Conservation (phyloP, 768 basidiomycete genomes). For the Tylopilus sp. region DNA sequence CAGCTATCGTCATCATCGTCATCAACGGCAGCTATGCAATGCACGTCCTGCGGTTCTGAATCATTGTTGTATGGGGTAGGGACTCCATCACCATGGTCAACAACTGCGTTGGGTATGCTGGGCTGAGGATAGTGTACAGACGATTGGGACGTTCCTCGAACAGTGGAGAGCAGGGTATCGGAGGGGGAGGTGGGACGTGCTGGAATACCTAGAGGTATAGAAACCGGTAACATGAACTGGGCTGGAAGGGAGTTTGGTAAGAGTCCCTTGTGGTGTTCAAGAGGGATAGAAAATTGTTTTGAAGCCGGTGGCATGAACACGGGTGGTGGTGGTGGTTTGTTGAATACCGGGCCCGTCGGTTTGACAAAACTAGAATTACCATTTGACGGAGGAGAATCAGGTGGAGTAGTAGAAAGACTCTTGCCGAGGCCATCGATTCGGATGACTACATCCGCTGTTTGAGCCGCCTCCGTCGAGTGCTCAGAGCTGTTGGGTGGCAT, state of each 20-base stretch:
- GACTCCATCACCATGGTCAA: conserved; percentile 43
- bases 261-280: conserved; percentile 27
- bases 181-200: conserved; percentile 31
- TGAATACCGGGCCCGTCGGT: conserved; percentile 53
- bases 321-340: conserved; percentile 41
- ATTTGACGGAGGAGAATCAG: conserved; percentile 48
- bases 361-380: conserved; percentile 26
- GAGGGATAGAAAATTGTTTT: conserved; percentile 8
- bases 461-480: conserved; percentile 21
- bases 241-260: conserved; percentile 35
- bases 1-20: conserved; percentile 70
- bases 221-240: conserved; percentile 41
- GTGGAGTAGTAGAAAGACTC: conserved; percentile 55
- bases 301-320: conserved; percentile 26
- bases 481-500: conserved; percentile 16
- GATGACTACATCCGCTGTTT: conserved; percentile 2
- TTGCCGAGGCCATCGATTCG: conserved; percentile 19
- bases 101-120: conserved; percentile 45
- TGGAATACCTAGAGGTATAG: conserved; percentile 46
- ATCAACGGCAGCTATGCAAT: conserved; percentile 26
- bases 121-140: conserved; percentile 56
- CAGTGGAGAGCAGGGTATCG: conserved; percentile 14
- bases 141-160: conserved; percentile 30
- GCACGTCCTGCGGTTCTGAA: conserved; percentile 31
- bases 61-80: conserved; percentile 47